Base-by-base conservation (phyloP, 2,329 filamentous ascomycete species). In the Penicillium sp. region DNA sequence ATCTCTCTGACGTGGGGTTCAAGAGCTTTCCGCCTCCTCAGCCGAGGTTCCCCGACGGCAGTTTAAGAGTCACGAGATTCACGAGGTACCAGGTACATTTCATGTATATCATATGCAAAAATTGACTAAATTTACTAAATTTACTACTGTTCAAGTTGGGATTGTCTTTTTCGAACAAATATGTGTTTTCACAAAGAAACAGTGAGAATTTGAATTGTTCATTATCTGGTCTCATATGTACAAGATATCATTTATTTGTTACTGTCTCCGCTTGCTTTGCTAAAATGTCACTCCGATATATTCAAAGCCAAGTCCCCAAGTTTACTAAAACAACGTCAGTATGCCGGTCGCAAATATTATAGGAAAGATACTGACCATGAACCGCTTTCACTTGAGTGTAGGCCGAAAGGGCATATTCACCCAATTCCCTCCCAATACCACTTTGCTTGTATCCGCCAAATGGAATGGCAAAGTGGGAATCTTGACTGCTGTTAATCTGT, bases 341-440 rank as follows among this genome's bases (percentile, higher is more conserved):
- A 52, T 33, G 19, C 17, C 19, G 21, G 19, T 44, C 17, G 15
- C 21, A 9, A n/a, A 35, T 6, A 17, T 44, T 12, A 9, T 17
- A 19, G 35, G 19, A 35, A 44, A 27, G 21, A 27, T 35, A 52
- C 49, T 52, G 6, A 55, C 67, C 53, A 15, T 55, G 66, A 19
- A 71, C 57, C 6, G 67, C 60, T 52, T 70, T 70, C 1, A 63
- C 64, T 29, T 55, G 49, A 45, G 60, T 62, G 25, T 83, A 83
- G 17, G 78, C 78, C 39, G 80, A 77, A 54, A 83, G 64, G 1
- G 79, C 81, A 42, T 80, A 79, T 67, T 82, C 79, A 6, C 81
- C 81, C 35, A 83, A 65, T 68, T 83, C 82, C 38, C 81, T 66
- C 23, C 82, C 82, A 66, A 82, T 81, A 0, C 82, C 82, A 60